Evolutionary conservation across 805 yeast species (phyloP).

Genomic region (Metschnikowia baotianmanensis): DNA sequence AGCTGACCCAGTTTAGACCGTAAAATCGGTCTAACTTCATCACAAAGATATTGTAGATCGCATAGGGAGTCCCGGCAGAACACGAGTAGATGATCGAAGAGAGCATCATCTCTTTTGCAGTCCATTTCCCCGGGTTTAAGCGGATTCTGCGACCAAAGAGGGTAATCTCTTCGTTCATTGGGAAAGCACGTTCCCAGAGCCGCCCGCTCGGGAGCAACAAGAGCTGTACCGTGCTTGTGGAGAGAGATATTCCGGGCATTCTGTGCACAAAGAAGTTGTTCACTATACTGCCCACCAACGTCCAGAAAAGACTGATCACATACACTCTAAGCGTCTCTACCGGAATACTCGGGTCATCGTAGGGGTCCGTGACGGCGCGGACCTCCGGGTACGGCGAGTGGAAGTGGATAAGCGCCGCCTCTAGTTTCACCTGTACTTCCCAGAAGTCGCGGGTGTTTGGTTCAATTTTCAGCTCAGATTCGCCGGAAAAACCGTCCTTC

Average conservation of each 20-base stretch:
- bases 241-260: conserved; percentile 47
- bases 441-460: conserved; percentile 14
- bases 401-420: conserved; percentile 42
- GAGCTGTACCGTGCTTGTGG: conserved; percentile 40
- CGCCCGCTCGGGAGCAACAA: conserved; percentile 40
- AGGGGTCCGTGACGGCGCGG: conserved; percentile 60
- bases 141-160: conserved; percentile 25
- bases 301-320: conserved; percentile 50
- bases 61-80: conserved; percentile 42
- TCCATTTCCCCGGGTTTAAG: conserved; percentile 44
- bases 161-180: conserved; percentile 21
- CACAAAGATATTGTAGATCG: conserved; percentile 41
- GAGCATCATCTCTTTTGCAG: conserved; percentile 45
- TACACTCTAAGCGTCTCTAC: conserved; percentile 57
- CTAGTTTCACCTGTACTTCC: conserved; percentile 35
- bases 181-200: conserved; percentile 36
- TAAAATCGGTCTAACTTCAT: conserved; percentile 43
- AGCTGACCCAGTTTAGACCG: conserved; percentile 42
- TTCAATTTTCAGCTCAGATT: background rate
- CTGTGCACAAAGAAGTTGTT: conserved; percentile 58
- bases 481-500: background rate
- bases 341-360: conserved; percentile 49
- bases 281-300: conserved; percentile 51
- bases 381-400: conserved; percentile 67
- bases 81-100: conserved; percentile 43